A percentile compares a stretch with the other conserved stretches of the same genome.
Conservation (phyloP, 1,284 basidiomycete genomes). For the Ustilago tritici region DNA sequence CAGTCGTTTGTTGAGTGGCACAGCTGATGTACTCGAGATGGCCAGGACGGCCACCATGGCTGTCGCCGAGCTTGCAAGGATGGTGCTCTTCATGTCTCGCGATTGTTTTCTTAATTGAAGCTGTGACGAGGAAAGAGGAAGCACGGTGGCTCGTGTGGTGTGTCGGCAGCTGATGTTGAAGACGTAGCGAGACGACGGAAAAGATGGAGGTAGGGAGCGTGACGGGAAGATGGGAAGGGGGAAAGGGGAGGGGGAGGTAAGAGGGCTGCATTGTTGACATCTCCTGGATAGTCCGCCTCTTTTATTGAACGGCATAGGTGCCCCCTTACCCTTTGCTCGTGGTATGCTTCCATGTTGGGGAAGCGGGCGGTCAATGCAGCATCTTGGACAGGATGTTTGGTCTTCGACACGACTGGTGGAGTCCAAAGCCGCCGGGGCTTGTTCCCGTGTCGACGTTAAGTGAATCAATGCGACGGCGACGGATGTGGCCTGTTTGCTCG, state of each 20-base stretch:
- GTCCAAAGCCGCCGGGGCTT: background rate
- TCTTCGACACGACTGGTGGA: background rate
- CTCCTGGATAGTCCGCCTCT: background rate
- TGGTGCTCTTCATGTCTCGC: slow-evolving; percentile 15
- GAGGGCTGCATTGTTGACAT: background rate
- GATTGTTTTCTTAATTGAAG: background rate
- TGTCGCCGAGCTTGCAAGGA: slow-evolving; percentile 25
- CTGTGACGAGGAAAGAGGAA: background rate
- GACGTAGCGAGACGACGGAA: too few relatives aligned
- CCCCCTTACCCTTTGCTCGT: slow-evolving; percentile 8
- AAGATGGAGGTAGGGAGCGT: background rate
- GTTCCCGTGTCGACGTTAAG: background rate
- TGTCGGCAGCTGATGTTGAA: background rate
- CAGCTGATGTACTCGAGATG: slow-evolving; percentile 27
- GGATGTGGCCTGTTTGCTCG: slow-evolving; percentile 20
- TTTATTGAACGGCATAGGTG: slow-evolving; percentile 16
- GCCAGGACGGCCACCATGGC: slow-evolving; percentile 37
- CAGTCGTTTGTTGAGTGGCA: slow-evolving; percentile 45
- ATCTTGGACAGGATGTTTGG: slow-evolving; percentile 7
- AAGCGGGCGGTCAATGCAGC: background rate
- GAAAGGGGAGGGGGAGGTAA: slow-evolving; percentile 1
- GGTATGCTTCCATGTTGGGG: slow-evolving; percentile 17
- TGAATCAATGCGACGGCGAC: slow-evolving; percentile 1
- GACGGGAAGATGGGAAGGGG: background rate
- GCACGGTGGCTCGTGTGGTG: background rate